Base-by-base conservation (phyloP, 1,139 yeast genomes). In the Scheffersomyces titani region DNA sequence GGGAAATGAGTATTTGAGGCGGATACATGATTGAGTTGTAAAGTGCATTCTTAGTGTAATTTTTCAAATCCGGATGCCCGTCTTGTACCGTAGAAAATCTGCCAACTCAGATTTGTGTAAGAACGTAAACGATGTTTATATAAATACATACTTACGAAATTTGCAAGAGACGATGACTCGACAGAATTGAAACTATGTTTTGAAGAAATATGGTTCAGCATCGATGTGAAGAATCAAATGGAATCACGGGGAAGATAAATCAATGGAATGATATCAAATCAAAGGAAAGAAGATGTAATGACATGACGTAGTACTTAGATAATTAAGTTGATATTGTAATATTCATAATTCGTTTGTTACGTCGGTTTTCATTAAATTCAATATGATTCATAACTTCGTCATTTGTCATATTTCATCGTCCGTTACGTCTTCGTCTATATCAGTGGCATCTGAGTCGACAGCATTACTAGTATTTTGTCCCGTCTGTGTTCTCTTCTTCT, bases 361-460 rank as follows among this genome's bases (percentile, higher is more conserved):
- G 24, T 13, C 36, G 9, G 13, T 24, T 5, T 24, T 24, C 36
- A 24, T 4, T 24, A 24, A 13, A 5, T 5, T 5, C 2, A 24
- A 24, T 5, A 24, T 24, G 9, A 24, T 24, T 24, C 11, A 13
- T 24, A 2, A 7, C 36, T 24, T 24, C 36, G 36, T 30, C 11
- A 6, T 4, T 5, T 30, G 9, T 30, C 16, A 30, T 30, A 30
- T 30, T 20, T 46, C 49, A n/a, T 46, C 49, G 24, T 53, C 56
- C 21, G 60, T 46, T 59, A 57, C 51, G 22, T 50, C 54, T 44
- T 24, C 44, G 45, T 60, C 61, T 16, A 52, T 57, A 36, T 52
- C 61, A 9, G 60, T 59, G 13, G 55, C 73, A 55, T 71, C 70
- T 55, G 70, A 65, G 51, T 72, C 75, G 6, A 45, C n/a, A 16